Evolutionary conservation across 257 asterid genomes (phyloP), one percentile per base, ranked within the genome.

Genomic region (Fraxinus anomala): DNA sequence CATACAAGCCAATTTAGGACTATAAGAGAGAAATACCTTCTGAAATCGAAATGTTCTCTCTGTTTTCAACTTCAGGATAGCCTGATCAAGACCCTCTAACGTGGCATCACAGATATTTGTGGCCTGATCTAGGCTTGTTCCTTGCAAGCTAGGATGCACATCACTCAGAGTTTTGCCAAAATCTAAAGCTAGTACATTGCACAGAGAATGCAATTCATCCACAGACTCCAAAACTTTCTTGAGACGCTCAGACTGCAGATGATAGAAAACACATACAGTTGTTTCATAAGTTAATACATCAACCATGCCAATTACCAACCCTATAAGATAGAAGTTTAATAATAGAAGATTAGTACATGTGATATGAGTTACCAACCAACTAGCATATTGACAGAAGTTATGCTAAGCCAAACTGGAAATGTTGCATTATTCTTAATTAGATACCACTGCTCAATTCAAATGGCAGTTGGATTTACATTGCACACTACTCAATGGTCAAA

Each of bases 91-190:
- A 79, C 93, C 96, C 87, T 93, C 92, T 80, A 93, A 68, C 49
- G 91, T 90, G 85, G 78, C 80, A 77, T 93, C 97, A 19, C 97
- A 89, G 83, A 95, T 90, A 83, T 91, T 95, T 42, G 92, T 91
- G 76, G 84, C 85, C 66, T 88, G 90, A 75, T 89, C 97, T 66
- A 84, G 81, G 85, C 80, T 82, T 31, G 94, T 82, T 73, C 87
- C 92, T 34, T 81, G 91, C 88, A 95, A 88, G 88, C 96, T 91
- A 16, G 99, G 99, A 83, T 95, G 96, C 65, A 95, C 88, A 63
- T 88, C 95, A 40, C 86, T 88, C 40, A 95, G 91, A 76, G 91
- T 89, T 83, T 93, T 84, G 77, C 89, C 87, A 77, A 93, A 95
- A 83, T 95, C 98, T 87, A 90, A 82, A 74, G 82, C 89, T 68